A percentile compares a stretch with the other conserved stretches of the same genome.
phyloP scores from a whole-genome alignment of 73 alveolate species.

The Durusdinium trenchii region DNA sequence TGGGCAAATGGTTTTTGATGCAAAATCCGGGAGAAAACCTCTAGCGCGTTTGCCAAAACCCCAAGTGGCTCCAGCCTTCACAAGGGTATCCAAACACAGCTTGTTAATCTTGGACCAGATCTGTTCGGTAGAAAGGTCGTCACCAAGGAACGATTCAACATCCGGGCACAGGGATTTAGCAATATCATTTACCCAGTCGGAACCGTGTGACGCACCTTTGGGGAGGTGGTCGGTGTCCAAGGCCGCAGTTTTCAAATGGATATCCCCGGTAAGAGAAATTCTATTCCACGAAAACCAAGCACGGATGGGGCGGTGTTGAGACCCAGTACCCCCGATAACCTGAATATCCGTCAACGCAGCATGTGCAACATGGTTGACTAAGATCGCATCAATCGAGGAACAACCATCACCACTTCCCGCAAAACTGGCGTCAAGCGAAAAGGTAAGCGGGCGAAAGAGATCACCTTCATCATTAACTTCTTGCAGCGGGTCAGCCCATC shows the following conservation, averaged over 20 bases:
- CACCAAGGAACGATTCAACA: neutral
- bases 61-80: neutral
- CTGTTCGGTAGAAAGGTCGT: neutral
- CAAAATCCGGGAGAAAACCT: neutral
- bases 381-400: neutral
- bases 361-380: neutral
- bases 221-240: neutral
- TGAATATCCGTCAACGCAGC: neutral
- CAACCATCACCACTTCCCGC: neutral
- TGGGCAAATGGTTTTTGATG: no score
- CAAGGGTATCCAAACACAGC: neutral
- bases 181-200: no score
- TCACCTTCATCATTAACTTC: neutral
- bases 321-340: neutral
- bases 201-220: neutral
- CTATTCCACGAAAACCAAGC: neutral
- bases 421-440: neutral
- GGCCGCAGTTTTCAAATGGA: neutral
- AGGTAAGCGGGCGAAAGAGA: neutral
- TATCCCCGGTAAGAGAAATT: neutral
- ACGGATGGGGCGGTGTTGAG: neutral
- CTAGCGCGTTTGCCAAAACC: neutral
- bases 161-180: neutral
- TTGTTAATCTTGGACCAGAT: neutral
- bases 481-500: neutral